Conservation (phyloP, 768 basidiomycete species). For the Hericium coralloides region DNA sequence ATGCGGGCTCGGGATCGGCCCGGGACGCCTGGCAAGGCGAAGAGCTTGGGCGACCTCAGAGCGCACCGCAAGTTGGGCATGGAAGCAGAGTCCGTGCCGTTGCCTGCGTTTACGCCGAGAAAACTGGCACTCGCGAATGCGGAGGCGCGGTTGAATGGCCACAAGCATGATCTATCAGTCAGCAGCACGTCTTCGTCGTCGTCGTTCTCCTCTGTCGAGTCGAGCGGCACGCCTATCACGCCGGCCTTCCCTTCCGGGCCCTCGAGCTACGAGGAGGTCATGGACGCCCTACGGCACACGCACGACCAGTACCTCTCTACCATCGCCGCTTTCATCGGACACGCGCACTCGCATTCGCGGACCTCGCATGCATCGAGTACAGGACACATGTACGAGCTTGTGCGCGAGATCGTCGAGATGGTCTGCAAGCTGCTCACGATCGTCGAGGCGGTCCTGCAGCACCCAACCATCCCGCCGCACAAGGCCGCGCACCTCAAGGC, state of each 20-base stretch:
- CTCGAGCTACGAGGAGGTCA: conserved; percentile 55
- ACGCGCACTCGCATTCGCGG: conserved; percentile 88
- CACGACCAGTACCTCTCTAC: conserved; percentile 90
- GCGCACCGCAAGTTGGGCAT: conserved; percentile 20
- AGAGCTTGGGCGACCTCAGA: conserved; percentile 47
- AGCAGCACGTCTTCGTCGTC: conserved; percentile 71
- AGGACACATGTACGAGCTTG: conserved; percentile 89
- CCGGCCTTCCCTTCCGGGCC: conserved; percentile 65
- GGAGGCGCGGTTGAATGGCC: conserved; percentile 9
- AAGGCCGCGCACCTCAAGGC: conserved; percentile 57
- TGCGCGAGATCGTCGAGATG: conserved; percentile 90
- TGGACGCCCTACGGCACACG: conserved; percentile 70
- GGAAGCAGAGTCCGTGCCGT: conserved; percentile 30
- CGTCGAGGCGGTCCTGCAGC: conserved; percentile 79
- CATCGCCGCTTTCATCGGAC: conserved; percentile 95
- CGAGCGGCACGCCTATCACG: conserved; percentile 34
- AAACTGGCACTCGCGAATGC: conserved; percentile 4
- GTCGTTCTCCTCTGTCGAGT: conserved; percentile 56
- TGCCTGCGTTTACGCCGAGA: conserved; percentile 20
- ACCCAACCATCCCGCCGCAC: conserved; percentile 57
- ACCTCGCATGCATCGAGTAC: conserved; percentile 88
- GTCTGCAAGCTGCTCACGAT: conserved; percentile 87
- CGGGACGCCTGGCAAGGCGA: conserved; percentile 30
- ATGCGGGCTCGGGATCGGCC: conserved; percentile 3
- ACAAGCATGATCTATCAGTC: conserved; percentile 34